Conservation (phyloP, 768 basidiomycete species). For the Psilocybe sp. region DNA sequence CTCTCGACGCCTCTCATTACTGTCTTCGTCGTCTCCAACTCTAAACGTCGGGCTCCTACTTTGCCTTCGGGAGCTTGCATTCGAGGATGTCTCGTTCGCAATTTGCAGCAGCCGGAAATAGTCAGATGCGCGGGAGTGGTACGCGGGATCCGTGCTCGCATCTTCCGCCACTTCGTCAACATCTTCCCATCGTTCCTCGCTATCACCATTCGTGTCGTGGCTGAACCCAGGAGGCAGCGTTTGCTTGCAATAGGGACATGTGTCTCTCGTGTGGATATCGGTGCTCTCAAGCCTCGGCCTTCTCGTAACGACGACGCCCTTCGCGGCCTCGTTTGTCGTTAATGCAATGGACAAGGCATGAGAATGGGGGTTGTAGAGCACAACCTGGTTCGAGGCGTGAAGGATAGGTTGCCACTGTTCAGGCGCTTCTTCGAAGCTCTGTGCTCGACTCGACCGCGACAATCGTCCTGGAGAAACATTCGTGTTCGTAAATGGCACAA, state of each 20-base stretch:
- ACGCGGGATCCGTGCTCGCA: conserved; percentile 36
- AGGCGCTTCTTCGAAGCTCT: neutral
- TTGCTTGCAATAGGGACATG: conserved; percentile 78
- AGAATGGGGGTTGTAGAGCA: conserved; percentile 82
- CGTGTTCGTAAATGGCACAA: too few species aligned
- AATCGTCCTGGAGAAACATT: too few species aligned
- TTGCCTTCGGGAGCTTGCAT: conserved; percentile 43
- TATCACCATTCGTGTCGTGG: conserved; percentile 3
- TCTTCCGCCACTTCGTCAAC: conserved; percentile 18
- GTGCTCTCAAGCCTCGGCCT: conserved; percentile 14
- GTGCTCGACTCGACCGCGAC: neutral
- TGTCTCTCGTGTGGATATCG: conserved; percentile 9
- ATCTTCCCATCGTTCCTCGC: conserved; percentile 10
- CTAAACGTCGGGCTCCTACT: conserved; percentile 16
- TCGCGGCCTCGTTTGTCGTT: conserved; percentile 25
- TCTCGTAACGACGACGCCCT: conserved; percentile 21
- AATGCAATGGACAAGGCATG: conserved; percentile 66
- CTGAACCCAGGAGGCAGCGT: conserved; percentile 46
- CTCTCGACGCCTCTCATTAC: conserved; percentile 4
- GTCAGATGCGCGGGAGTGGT: conserved; percentile 60
- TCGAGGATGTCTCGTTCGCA: conserved; percentile 61
- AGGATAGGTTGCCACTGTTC: conserved; percentile 75
- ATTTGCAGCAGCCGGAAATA: conserved; percentile 79
- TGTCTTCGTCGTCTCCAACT: conserved; percentile 4
- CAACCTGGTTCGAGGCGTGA: conserved; percentile 82